These are phyloP conservation scores for Aureobasidium sp. DNA, from an alignment of 2,329 filamentous ascomycete genomes.

Conservation along the genomic window DNA sequence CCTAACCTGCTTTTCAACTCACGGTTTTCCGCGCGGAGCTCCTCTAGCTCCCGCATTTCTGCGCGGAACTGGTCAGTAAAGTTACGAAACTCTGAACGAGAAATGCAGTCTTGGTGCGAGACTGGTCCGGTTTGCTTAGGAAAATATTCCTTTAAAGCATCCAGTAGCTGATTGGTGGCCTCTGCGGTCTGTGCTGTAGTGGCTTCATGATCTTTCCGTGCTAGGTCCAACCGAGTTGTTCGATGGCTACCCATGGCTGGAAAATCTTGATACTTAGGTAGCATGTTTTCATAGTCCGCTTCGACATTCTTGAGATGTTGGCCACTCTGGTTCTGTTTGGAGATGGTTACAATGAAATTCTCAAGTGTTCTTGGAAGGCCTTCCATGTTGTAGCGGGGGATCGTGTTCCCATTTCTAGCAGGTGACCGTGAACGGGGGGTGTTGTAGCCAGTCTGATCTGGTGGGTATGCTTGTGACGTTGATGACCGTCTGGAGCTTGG, in stretches of 20 bases:
- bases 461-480: background rate
- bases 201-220: background rate
- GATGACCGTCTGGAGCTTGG: background rate
- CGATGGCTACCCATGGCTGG: background rate
- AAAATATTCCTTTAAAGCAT: background rate
- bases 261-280: background rate
- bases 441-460: background rate
- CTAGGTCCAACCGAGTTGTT: background rate
- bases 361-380: background rate
- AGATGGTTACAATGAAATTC: background rate
- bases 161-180: background rate
- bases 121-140: background rate
- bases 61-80: background rate
- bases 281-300: background rate
- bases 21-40: background rate
- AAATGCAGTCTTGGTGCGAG: background rate
- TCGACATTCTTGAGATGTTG: background rate
- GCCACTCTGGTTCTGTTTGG: background rate
- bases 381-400: background rate
- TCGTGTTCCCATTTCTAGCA: background rate
- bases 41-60: background rate
- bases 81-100: background rate
- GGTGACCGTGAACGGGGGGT: background rate
- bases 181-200: background rate
- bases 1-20: background rate